Evolutionary conservation across 2,329 filamentous ascomycete species (phyloP), one percentile per base, ranked within the genome.

Genomic region (Ceratocystiopsis brevicomis): DNA sequence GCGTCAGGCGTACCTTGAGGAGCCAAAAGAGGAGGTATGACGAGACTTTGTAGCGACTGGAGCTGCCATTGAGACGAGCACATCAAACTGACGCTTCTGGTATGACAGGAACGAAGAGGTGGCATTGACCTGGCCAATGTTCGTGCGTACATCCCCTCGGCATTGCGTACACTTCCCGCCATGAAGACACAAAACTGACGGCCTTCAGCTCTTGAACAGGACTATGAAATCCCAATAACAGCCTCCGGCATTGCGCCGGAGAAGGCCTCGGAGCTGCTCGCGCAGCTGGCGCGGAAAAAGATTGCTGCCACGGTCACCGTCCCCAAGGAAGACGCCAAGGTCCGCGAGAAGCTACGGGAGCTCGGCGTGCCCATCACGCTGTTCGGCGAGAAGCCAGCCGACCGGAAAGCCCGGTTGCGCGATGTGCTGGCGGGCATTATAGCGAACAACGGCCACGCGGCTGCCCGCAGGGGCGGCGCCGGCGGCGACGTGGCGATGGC

Each of bases 351-450:
- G 51, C 70, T 96, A 46, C 77, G 90, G 50, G 81, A 90, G 54
- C 69, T 94, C 49, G 85, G 83, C n/a, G 82, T 98, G 56, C 90
- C 90, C 12, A 77, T 96, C 44, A 98, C 88, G 0, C 68, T 96
- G 0, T 98, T 98, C 51, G 90, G 87, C 46, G 90, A 98, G 63
- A 84, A 83, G 0, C 78, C 79, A 1, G 78, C 74, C 21, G 88
- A 96, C 53, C 70, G 90, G 47, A 73, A 92, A 64, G 87, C 94
- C 56, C 76, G 90, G 50, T 61, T 98, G 53, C 76, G 90, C 49
- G 81, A 85, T 53, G 64, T 95, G 25, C 65, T 98, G 50, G 48
- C 50, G 2, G 44, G 39, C n/a, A 37, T n/a, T 5, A 46, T 46
- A 32, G 41, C 42, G 16, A 30, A 30, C 25, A 30, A 30, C 25